phyloP scores from a whole-genome alignment of 2,329 filamentous ascomycete species.

The Trichoderma sp. region DNA sequence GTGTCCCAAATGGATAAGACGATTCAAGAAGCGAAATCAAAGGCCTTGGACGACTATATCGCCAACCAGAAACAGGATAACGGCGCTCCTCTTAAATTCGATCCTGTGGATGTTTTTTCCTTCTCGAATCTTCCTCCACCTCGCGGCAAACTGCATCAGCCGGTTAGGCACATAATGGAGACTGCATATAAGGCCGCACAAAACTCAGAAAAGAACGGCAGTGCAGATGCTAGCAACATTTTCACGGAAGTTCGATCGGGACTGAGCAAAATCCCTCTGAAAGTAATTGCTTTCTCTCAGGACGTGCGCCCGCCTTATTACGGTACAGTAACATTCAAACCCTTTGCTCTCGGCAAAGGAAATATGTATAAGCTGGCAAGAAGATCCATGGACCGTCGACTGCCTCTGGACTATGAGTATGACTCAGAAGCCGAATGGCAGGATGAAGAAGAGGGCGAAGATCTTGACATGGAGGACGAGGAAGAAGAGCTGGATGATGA shows the following conservation, averaged over 20 bases:
- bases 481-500: slow-evolving; percentile 73
- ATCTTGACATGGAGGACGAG: slow-evolving; percentile 68
- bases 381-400: slow-evolving; percentile 56
- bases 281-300: slow-evolving; percentile 64
- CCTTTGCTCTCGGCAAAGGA: slow-evolving; percentile 48
- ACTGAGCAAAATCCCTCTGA: slow-evolving; percentile 63
- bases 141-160: slow-evolving; percentile 54
- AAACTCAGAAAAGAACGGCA: slow-evolving; percentile 41
- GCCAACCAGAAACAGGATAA: slow-evolving; percentile 49
- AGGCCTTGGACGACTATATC: slow-evolving; percentile 58
- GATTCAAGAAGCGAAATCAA: slow-evolving; percentile 55
- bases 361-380: slow-evolving; percentile 57
- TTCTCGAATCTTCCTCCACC: slow-evolving; percentile 44
- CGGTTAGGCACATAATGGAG: slow-evolving; percentile 66
- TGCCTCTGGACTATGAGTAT: slow-evolving; percentile 78
- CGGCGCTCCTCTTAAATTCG: slow-evolving; percentile 44
- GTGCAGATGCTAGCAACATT: slow-evolving; percentile 44
- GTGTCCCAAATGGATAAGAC: slow-evolving; percentile 62
- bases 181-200: slow-evolving; percentile 55
- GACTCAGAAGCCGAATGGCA: slow-evolving; percentile 89
- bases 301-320: slow-evolving; percentile 72
- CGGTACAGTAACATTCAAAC: slow-evolving; percentile 70
- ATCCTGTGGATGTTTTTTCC: slow-evolving; percentile 52
- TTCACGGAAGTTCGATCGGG: slow-evolving; percentile 43
- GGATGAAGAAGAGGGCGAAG: slow-evolving; percentile 69